Evolutionary conservation across 371 early-diverging fungal genomes (phyloP), one percentile per base, ranked within the genome.

Genomic region (Mucor saturninus): DNA sequence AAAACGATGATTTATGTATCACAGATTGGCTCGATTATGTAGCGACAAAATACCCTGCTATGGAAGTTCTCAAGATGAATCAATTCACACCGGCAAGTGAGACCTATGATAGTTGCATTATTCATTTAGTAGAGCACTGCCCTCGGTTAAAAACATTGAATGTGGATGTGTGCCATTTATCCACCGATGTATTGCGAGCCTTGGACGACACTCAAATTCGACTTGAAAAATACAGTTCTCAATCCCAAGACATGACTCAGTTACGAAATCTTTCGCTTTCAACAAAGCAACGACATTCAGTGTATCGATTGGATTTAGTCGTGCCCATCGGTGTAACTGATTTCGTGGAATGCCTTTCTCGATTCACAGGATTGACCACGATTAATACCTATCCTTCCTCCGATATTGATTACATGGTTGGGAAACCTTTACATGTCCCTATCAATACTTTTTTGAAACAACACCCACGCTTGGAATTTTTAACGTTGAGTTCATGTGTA

Each of bases 151-250:
- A 31, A 30, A 30, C 50, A 30, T 50, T 50, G 30, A 50, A 50
- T 50, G 50, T 50, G 11, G 50, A 50, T 50, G 10, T 50, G 28
- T 50, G 50, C 13, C 10, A 28, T 28, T 30, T 50, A 9, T 30
- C 50, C 28, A 14, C 10, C 0, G 7, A 29, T 50, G 30, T 50
- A 11, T 30, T 50, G 30, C 31, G 10, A 28, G 50, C 50, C 5
- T 50, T 50, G 28, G 50, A 50, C 30, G 9, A 50, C 9, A 50
- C 50, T 28, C 30, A 26, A 2, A 50, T 50, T 30, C 50, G 28
- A 50, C 50, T 50, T 30, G 50, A 50, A 50, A 50, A 50, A 50
- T 50, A 50, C 31, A 50, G 50, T 30, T 30, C 50, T 11, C 50
- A 50, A 50, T 50, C 50, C 13, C 50, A 50, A 2, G 50, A 50